Evolutionary conservation across 371 early-diverging fungal species (phyloP).

Genomic region (Syncephalis fuscata): DNA sequence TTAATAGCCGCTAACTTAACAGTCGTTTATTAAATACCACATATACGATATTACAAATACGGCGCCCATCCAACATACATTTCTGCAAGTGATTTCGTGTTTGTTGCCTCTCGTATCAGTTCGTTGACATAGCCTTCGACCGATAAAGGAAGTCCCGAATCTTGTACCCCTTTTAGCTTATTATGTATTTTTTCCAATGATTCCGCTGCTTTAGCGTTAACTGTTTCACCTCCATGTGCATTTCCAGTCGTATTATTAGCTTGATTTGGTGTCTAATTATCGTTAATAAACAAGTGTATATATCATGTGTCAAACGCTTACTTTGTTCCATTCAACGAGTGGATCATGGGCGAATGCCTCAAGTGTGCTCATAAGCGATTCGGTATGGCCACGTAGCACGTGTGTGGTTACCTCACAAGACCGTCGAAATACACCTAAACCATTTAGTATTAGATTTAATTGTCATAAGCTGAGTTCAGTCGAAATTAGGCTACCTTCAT

Average conservation of each 20-base stretch:
- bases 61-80: constrained; percentile 79
- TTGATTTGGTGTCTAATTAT: too few species aligned
- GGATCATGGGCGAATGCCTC: constrained; percentile 94
- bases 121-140: constrained; percentile 35
- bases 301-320: too few species aligned
- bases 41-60: too few species aligned
- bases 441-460: not conserved
- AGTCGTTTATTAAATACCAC: too few species aligned
- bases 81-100: constrained; percentile 33
- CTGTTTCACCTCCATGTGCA: too few species aligned
- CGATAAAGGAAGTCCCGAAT: constrained; percentile 12
- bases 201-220: not conserved
- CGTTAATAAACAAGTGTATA: too few species aligned
- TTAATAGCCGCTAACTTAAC: too few species aligned
- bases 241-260: too few species aligned
- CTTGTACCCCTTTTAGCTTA: not conserved
- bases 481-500: constrained; percentile 47
- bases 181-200: not conserved
- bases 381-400: constrained; percentile 59
- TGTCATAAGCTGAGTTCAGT: not conserved
- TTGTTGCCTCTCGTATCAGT: constrained; percentile 60
- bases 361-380: constrained; percentile 72
- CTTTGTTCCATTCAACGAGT: constrained; percentile 69
- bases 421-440: constrained; percentile 52
- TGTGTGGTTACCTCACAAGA: constrained; percentile 61